A percentile compares a stretch with the other conserved stretches of the same genome.
Evolutionary conservation across 345 rosid species (phyloP).

Genomic region (Murraya koenigii): DNA sequence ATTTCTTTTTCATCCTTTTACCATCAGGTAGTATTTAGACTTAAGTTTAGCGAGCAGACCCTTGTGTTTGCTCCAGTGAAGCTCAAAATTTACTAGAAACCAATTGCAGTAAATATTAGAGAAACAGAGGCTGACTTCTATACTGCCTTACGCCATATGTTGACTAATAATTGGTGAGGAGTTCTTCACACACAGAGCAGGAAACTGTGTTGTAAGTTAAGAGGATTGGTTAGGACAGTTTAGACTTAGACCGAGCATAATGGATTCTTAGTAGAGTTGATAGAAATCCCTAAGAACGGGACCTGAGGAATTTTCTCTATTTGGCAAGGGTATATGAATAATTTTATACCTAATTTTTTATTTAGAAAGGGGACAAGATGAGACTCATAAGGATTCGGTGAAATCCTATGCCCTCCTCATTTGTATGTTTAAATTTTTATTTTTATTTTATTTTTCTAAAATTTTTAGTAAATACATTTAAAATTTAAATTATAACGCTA

Average conservation of each 20-base stretch:
- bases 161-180: background rate
- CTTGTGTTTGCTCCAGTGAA: background rate
- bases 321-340: rapidly evolving
- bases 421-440: too few relatives aligned
- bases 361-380: rapidly evolving
- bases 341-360: too few relatives aligned
- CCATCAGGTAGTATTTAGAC: background rate
- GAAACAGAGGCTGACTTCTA: background rate
- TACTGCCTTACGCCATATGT: background rate
- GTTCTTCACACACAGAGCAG: background rate
- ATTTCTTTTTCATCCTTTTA: background rate
- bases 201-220: background rate
- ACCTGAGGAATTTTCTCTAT: too few relatives aligned
- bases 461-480: too few relatives aligned
- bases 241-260: background rate
- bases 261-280: background rate
- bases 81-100: background rate
- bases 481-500: too few relatives aligned
- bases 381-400: too few relatives aligned
- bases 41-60: background rate
- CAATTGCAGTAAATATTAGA: background rate
- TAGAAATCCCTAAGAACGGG: too few relatives aligned
- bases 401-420: too few relatives aligned
- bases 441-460: too few relatives aligned
- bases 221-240: background rate